Conservation (phyloP, 352 stramenopile genomes). For the Phytopythium montanum region DNA sequence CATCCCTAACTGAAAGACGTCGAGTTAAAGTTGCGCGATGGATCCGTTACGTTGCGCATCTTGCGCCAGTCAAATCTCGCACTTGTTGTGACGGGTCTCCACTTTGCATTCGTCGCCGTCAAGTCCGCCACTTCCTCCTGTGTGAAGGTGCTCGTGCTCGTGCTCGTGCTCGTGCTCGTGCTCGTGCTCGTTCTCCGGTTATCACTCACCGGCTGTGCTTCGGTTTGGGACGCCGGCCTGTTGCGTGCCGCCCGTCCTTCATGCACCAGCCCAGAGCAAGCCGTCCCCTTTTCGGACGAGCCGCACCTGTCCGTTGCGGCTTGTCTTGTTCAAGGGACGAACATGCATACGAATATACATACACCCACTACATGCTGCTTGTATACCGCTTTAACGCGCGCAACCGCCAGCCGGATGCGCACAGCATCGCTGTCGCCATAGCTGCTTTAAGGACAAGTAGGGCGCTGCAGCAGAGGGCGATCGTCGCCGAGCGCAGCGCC, state of each 20-base stretch:
- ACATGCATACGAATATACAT: not conserved
- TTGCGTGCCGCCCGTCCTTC: conserved; percentile 6
- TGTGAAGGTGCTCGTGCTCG: too few relatives aligned
- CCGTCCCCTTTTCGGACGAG: conserved; percentile 8
- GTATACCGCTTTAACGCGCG: too few relatives aligned
- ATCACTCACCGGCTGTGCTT: conserved; percentile 4
- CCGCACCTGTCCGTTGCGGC: conserved; percentile 4
- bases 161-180: not conserved
- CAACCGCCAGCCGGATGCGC: too few relatives aligned
- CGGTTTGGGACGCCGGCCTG: conserved; percentile 8
- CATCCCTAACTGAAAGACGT: too few relatives aligned
- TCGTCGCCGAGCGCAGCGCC: too few relatives aligned
- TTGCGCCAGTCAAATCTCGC: too few relatives aligned
- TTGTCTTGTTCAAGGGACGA: conserved; percentile 9
- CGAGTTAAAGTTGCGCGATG: not conserved
- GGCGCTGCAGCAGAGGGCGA: too few relatives aligned
- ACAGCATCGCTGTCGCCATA: too few relatives aligned
- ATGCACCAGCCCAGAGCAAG: conserved; percentile 9
- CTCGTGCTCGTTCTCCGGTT: not conserved
- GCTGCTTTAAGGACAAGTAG: too few relatives aligned
- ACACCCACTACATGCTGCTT: not conserved
- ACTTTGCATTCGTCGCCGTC: not conserved
- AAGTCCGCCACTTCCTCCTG: too few relatives aligned
- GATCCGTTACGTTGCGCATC: not conserved
- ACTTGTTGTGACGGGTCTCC: not conserved